phyloP scores from a whole-genome alignment of 2,329 filamentous ascomycete genomes.

The Verticillium tricorpus region DNA sequence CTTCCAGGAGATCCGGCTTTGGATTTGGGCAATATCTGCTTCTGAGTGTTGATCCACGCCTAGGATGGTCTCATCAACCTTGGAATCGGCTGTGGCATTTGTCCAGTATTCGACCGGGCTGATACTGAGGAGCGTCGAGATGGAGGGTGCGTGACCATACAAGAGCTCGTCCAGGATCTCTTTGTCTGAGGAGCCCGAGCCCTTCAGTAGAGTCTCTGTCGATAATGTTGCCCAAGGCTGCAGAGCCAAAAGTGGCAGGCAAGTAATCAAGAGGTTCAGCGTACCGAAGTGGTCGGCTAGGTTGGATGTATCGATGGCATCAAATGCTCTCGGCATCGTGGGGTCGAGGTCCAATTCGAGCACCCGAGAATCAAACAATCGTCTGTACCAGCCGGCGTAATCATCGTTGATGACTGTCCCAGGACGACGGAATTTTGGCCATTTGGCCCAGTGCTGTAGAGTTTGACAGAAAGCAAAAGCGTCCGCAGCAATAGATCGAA shows the following conservation, averaged over 20 bases:
- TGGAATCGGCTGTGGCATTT: constrained; percentile 36
- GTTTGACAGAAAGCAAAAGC: constrained; percentile 47
- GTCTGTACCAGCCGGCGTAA: constrained; percentile 36
- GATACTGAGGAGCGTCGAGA: constrained; percentile 48
- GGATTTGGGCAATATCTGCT: constrained; percentile 14
- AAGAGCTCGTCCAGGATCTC: constrained; percentile 36
- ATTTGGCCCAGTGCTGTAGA: constrained; percentile 33
- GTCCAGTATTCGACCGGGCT: constrained; percentile 45
- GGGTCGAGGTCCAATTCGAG: constrained; percentile 33
- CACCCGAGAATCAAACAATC: constrained; percentile 30
- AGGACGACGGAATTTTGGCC: too few species aligned
- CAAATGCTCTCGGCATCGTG: constrained; percentile 32
- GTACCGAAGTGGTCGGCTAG: constrained; percentile 33
- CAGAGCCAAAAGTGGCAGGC: constrained; percentile 40
- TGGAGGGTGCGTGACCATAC: constrained; percentile 37
- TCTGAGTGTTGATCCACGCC: constrained; percentile 7
- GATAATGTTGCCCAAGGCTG: constrained; percentile 41
- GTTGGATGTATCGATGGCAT: constrained; percentile 52
- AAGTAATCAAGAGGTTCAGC: constrained; percentile 34
- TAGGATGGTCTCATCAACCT: constrained; percentile 33
- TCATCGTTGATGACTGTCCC: constrained; percentile 17
- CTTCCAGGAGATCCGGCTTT: constrained; percentile 30
- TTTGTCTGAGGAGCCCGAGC: constrained; percentile 17
- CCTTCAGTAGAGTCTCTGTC: constrained; percentile 19
- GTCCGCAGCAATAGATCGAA: constrained; percentile 46